Evolutionary conservation across 768 basidiomycete species (phyloP).

Genomic region (Cystofilobasidium bisporidii): DNA sequence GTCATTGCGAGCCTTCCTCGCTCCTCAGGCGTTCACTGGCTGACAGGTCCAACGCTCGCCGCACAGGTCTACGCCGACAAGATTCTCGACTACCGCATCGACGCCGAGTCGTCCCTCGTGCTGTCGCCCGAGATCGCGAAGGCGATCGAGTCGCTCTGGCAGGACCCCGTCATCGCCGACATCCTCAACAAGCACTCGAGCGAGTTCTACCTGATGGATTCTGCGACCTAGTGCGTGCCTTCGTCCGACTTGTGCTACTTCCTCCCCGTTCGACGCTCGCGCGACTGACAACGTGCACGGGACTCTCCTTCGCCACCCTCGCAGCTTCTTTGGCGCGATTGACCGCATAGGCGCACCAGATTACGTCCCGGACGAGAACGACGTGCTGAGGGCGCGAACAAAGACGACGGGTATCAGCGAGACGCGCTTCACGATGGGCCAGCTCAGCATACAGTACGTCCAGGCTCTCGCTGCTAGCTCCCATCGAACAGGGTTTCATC

Average conservation of each 20-base stretch:
- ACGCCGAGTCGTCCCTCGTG: constrained; percentile 36
- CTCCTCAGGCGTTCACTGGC: too few species aligned
- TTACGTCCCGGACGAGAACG: constrained; percentile 77
- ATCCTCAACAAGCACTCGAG: constrained; percentile 42
- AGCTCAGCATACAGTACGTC: constrained; percentile 44
- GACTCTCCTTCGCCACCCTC: too few species aligned
- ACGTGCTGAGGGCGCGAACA: constrained; percentile 75
- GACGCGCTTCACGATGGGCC: constrained; percentile 54
- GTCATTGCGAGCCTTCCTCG: background rate
- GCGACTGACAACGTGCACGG: too few species aligned
- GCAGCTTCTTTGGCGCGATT: constrained; percentile 79
- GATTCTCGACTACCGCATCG: constrained; percentile 44
- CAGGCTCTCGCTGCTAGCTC: too few species aligned
- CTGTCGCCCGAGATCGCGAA: constrained; percentile 41
- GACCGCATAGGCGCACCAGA: constrained; percentile 67
- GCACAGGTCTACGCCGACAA: constrained; percentile 42
- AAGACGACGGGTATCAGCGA: constrained; percentile 88
- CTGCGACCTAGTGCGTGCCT: constrained; percentile 69
- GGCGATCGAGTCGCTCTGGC: constrained; percentile 45
- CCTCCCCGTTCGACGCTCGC: too few species aligned
- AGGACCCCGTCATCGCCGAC: constrained; percentile 45
- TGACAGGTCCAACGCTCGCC: too few species aligned
- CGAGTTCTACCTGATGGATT: constrained; percentile 91
- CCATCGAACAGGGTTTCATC: too few species aligned
- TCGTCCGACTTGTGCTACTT: too few species aligned